phyloP scores from a whole-genome alignment of 1,284 basidiomycete genomes.

The Mycosarcoma mackinlayi region DNA sequence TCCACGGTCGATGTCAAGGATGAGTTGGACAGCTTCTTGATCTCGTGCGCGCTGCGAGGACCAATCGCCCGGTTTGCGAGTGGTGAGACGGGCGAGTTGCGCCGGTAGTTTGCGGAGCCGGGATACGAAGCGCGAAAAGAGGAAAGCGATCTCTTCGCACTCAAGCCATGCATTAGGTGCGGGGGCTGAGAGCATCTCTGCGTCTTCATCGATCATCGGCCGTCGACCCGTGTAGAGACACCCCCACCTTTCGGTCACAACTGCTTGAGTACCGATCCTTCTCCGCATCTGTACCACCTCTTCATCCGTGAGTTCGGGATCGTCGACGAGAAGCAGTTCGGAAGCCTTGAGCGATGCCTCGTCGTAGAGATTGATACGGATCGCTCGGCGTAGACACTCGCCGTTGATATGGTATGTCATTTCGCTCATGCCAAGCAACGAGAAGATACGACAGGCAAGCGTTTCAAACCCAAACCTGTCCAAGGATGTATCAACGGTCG shows the following conservation, averaged over 20 bases:
- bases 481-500: conserved; percentile 15
- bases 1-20: conserved; percentile 26
- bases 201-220: conserved; percentile 43
- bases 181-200: conserved; percentile 7
- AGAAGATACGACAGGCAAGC: conserved; percentile 20
- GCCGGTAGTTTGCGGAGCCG: conserved; percentile 14
- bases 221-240: conserved; percentile 25
- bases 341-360: conserved; percentile 12
- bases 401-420: conserved; percentile 26
- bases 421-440: conserved; percentile 28
- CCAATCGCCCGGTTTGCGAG: conserved; percentile 26
- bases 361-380: conserved; percentile 26
- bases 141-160: conserved; percentile 4
- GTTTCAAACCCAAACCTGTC: conserved; percentile 38
- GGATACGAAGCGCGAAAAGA: conserved; percentile 12
- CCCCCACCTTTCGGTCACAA: conserved; percentile 27
- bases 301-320: conserved; percentile 9
- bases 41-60: conserved; percentile 18
- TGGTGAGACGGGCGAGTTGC: conserved; percentile 15
- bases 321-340: conserved; percentile 3
- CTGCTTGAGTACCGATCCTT: conserved; percentile 13
- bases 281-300: conserved; percentile 26
- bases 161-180: conserved; percentile 3
- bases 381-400: conserved; percentile 29
- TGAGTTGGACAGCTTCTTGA: conserved; percentile 20